Evolutionary conservation across 352 stramenopile genomes (phyloP).

Genomic region (Phytophthora podocarpi): DNA sequence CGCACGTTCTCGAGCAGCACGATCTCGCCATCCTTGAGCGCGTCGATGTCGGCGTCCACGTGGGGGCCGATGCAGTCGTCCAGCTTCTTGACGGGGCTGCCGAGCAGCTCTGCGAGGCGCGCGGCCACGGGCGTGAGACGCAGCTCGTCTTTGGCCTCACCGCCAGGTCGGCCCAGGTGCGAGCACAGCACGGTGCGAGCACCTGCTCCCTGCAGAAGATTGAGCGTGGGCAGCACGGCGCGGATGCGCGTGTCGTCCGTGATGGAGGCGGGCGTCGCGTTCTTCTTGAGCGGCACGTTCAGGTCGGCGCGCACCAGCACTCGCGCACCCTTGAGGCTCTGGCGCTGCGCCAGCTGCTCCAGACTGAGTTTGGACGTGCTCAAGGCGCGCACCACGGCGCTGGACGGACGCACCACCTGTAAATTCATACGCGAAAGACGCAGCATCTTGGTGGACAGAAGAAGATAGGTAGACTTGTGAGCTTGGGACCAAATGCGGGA

Average conservation of each 20-base stretch:
- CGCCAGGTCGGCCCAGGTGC: slow-evolving; percentile 97
- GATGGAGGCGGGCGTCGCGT: slow-evolving; percentile 91
- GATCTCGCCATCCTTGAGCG: slow-evolving; percentile 92
- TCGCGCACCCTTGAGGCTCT: slow-evolving; percentile 93
- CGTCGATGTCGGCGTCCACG: slow-evolving; percentile 82
- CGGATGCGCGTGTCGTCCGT: slow-evolving; percentile 97
- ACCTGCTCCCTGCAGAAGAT: slow-evolving; percentile 92
- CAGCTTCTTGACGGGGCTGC: slow-evolving; percentile 91
- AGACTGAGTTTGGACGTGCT: slow-evolving; percentile 75
- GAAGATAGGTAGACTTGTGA: slow-evolving; percentile 1
- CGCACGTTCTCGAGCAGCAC: slow-evolving; percentile 94
- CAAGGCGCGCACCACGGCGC: slow-evolving; percentile 29
- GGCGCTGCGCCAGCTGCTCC: slow-evolving; percentile 61
- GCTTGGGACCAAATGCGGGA: slow-evolving; percentile 9
- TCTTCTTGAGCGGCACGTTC: slow-evolving; percentile 98
- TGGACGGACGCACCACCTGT: slow-evolving; percentile 11
- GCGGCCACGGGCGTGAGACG: slow-evolving; percentile 93
- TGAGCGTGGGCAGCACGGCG: slow-evolving; percentile 93
- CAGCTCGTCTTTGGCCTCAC: slow-evolving; percentile 77
- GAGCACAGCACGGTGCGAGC: slow-evolving; percentile 96
- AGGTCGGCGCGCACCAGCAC: slow-evolving; percentile 99
- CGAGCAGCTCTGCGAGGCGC: slow-evolving; percentile 94
- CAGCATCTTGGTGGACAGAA: slow-evolving; percentile 17
- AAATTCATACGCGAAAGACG: slow-evolving; percentile 26
- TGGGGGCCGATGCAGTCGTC: slow-evolving; percentile 95